Conservation (phyloP, 352 stramenopile species). For the Halophytophthora batemanensis region DNA sequence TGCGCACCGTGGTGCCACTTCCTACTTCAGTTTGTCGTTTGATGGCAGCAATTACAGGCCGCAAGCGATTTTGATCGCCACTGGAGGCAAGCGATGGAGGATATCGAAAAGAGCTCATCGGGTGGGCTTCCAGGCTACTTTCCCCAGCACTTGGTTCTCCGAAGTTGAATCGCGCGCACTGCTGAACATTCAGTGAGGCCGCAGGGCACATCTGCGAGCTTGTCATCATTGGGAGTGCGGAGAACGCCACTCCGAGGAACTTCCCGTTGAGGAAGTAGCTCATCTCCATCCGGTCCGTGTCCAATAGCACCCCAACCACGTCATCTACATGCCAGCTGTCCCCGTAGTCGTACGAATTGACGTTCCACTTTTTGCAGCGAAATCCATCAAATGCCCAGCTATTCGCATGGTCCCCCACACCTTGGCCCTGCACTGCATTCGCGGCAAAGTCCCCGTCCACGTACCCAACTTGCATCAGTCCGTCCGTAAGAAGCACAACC, state of each 20-base stretch:
- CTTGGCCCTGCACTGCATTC: constrained; percentile 83
- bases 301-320: constrained; percentile 83
- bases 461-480: constrained; percentile 94
- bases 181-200: constrained; percentile 83
- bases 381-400: constrained; percentile 93
- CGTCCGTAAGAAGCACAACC: constrained; percentile 84
- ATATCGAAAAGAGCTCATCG: constrained; percentile 29
- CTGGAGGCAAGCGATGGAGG: constrained; percentile 29
- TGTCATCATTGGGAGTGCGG: constrained; percentile 33
- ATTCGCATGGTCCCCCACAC: constrained; percentile 87
- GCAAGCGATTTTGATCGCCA: constrained; percentile 43
- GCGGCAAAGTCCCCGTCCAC: constrained; percentile 78
- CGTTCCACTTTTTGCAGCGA: constrained; percentile 89
- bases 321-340: constrained; percentile 77
- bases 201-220: constrained; percentile 71
- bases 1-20: not conserved
- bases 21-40: not conserved
- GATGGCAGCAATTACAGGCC: constrained; percentile 28
- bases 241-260: constrained; percentile 85
- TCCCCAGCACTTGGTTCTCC: constrained; percentile 17
- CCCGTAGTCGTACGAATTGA: constrained; percentile 80
- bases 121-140: not conserved
- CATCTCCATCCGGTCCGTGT: constrained; percentile 82
- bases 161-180: constrained; percentile 81
- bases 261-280: constrained; percentile 92